Conservation (phyloP, 176 grass and related monocot genomes). For the Ensete ventricosum region DNA sequence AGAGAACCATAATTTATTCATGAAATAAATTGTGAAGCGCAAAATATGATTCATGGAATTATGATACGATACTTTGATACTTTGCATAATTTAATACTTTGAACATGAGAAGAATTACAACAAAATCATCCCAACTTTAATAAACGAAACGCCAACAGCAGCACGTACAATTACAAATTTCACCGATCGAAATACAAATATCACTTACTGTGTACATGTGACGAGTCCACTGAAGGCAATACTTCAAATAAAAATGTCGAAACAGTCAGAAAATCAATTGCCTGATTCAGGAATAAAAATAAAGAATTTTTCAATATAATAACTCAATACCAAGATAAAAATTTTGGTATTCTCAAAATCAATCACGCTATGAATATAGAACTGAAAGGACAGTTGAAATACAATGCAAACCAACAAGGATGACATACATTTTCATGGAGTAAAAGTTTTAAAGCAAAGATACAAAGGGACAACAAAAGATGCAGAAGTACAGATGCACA, state of each 20-base stretch:
- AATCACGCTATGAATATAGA: neutral
- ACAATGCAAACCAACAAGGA: too few species aligned
- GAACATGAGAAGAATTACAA: neutral
- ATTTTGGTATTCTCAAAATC: neutral
- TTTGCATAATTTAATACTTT: neutral
- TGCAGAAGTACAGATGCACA: too few species aligned
- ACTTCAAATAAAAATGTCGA: constrained; percentile 59
- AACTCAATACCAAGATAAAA: constrained; percentile 3
- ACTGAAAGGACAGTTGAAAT: too few species aligned
- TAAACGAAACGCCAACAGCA: neutral
- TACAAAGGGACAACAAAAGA: too few species aligned
- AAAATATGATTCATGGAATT: neutral
- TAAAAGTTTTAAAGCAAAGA: too few species aligned
- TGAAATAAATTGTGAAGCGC: neutral
- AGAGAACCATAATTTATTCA: neutral
- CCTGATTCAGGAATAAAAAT: constrained; percentile 36
- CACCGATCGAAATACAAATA: neutral
- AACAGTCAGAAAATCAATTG: constrained; percentile 63
- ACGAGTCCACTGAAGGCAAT: constrained; percentile 41
- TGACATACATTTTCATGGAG: too few species aligned
- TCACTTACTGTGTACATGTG: constrained; percentile 26
- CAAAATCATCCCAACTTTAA: neutral
- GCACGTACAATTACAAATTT: neutral
- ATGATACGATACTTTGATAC: neutral
- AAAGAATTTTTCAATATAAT: constrained; percentile 8